A percentile compares a stretch with the other conserved stretches of the same genome.
Conservation (phyloP, 2,329 filamentous ascomycete genomes). For the Fusarium pseudocircinatum region DNA sequence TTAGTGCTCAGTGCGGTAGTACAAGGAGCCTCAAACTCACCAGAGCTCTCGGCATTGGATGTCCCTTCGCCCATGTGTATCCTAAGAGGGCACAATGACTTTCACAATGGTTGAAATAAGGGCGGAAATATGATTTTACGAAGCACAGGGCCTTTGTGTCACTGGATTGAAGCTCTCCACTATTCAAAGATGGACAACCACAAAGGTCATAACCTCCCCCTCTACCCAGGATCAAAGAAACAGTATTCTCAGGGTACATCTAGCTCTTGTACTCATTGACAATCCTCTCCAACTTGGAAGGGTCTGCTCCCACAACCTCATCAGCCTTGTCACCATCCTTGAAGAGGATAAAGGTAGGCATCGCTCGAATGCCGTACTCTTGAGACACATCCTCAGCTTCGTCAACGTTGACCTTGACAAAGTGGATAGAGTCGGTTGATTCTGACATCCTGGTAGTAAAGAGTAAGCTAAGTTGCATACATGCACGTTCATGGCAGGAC, state of each 20-base stretch:
- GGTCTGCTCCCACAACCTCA: background rate
- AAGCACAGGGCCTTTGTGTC: background rate
- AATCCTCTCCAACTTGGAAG: background rate
- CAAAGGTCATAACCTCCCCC: background rate
- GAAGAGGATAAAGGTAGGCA: conserved; percentile 8
- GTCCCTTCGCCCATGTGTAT: background rate
- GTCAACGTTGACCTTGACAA: conserved; percentile 1
- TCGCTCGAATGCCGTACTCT: background rate
- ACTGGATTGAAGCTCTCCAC: background rate
- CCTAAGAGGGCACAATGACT: too few species aligned
- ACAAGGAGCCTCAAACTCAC: background rate
- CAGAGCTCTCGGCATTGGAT: background rate
- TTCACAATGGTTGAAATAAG: background rate
- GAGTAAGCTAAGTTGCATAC: background rate
- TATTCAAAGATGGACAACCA: too few species aligned
- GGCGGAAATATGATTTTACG: rapidly evolving
- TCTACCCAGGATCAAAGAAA: background rate
- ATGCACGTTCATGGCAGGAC: background rate
- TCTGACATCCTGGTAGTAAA: background rate
- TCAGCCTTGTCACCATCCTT: background rate
- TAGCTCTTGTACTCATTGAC: background rate
- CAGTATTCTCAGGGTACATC: background rate
- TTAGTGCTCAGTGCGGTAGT: background rate
- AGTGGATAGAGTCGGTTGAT: rapidly evolving
- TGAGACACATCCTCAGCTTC: background rate